phyloP scores from a whole-genome alignment of 2,329 filamentous ascomycete species.

The Lachnellula cervina region DNA sequence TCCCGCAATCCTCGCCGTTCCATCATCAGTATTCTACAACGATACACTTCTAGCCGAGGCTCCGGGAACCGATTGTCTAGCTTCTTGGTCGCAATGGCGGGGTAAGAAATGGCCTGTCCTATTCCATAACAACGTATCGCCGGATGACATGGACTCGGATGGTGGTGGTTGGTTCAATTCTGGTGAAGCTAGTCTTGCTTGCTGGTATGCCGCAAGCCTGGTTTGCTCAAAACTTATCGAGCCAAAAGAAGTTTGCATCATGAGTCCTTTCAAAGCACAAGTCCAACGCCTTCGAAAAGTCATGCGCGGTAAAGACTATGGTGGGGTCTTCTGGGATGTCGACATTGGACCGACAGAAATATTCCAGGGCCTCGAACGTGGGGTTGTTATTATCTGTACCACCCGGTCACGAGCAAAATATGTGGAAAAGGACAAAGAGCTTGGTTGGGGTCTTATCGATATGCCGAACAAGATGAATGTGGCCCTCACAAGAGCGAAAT shows the following conservation, averaged over 20 bases:
- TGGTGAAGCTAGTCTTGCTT: conserved; percentile 15
- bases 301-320: conserved; percentile 1
- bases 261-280: conserved; percentile 21
- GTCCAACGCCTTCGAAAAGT: conserved; percentile 11
- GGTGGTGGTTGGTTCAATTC: conserved; percentile 17
- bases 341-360: conserved; percentile 19
- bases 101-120: conserved; percentile 16
- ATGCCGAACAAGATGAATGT: conserved; percentile 19
- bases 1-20: conserved; percentile 21
- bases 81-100: conserved; percentile 13
- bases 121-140: conserved; percentile 14
- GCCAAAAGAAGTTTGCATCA: conserved; percentile 18
- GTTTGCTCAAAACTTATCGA: conserved; percentile 7
- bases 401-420: conserved; percentile 13
- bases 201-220: conserved; percentile 10
- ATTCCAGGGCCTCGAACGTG: conserved; percentile 16
- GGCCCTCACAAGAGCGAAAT: conserved; percentile 17
- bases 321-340: conserved; percentile 10
- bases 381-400: conserved; percentile 18
- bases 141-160: conserved; percentile 13
- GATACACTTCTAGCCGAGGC: conserved; percentile 18
- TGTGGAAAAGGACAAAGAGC: conserved; percentile 10
- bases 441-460: conserved; percentile 14
- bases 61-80: conserved; percentile 9
- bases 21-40: conserved; percentile 15